Evolutionary conservation across 805 yeast genomes (phyloP).

Genomic region (Starmerella riodocensis): DNA sequence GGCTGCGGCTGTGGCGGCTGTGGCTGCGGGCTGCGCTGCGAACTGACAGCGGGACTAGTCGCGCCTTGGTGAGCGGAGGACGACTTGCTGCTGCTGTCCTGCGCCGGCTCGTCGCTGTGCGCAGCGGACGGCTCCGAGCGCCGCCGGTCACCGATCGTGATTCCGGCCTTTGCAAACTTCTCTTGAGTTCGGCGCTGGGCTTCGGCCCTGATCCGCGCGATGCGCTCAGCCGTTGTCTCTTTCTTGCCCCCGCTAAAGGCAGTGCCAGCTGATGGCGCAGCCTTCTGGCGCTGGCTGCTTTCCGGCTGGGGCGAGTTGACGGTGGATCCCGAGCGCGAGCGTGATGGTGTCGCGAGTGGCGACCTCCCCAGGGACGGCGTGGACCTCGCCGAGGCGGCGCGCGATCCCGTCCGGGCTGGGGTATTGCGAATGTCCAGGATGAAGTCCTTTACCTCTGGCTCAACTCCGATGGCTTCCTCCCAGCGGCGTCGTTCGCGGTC

Average conservation of each 20-base stretch:
- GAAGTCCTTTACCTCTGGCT: slow-evolving; percentile 50
- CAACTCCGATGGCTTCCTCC: slow-evolving; percentile 72
- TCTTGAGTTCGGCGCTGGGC: slow-evolving; percentile 23
- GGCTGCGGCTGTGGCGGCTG: slow-evolving; percentile 1
- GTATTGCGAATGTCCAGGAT: slow-evolving; percentile 38
- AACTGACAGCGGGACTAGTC: background rate
- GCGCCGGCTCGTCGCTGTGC: background rate
- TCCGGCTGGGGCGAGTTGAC: background rate
- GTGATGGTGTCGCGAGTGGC: slow-evolving; percentile 3
- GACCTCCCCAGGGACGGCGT: background rate
- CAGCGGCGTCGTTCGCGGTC: slow-evolving; percentile 52
- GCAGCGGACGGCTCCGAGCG: background rate
- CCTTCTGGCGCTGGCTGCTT: slow-evolving; percentile 2
- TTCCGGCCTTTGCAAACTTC: slow-evolving; percentile 22
- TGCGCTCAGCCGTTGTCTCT: slow-evolving; percentile 22
- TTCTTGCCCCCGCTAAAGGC: too few relatives aligned
- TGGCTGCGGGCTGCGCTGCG: background rate
- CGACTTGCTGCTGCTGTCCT: too few relatives aligned
- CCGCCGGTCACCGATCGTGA: slow-evolving; percentile 11
- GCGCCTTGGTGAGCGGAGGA: too few relatives aligned
- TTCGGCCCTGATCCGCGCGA: slow-evolving; percentile 24
- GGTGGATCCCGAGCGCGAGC: background rate
- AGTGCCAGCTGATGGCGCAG: too few relatives aligned
- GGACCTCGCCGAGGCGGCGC: background rate
- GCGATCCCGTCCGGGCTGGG: background rate